A percentile compares a stretch with the other conserved stretches of the same genome.
These are phyloP conservation scores for Incumbomyces delicatus DNA, from an alignment of 2,329 filamentous ascomycete genomes.

Conservation along the genomic window DNA sequence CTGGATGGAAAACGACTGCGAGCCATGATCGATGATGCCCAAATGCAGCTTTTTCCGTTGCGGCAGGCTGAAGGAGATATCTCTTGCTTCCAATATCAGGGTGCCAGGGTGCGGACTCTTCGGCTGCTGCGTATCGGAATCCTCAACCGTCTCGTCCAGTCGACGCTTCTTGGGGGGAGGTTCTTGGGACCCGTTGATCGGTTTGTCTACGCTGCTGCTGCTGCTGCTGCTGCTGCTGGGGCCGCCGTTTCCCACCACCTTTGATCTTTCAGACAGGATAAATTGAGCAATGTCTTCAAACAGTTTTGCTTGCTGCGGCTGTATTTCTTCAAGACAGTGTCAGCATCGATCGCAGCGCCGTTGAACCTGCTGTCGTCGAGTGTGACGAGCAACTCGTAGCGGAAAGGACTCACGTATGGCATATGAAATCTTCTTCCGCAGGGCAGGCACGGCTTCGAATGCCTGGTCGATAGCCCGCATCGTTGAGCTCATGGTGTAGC, in stretches of 20 bases:
- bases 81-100: constrained; percentile 37
- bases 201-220: neutral
- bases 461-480: neutral
- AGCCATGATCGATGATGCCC: constrained; percentile 39
- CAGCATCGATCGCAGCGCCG: no score
- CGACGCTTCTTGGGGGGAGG: constrained; percentile 22
- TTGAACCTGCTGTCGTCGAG: no score
- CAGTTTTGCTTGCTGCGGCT: constrained; percentile 31
- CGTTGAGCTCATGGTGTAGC: neutral
- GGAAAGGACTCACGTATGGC: neutral
- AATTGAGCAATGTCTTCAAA: constrained; percentile 43
- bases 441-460: neutral
- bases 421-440: neutral
- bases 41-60: constrained; percentile 55
- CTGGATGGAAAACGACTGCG: constrained; percentile 31
- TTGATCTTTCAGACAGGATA: constrained; percentile 25
- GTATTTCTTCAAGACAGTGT: constrained; percentile 20
- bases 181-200: constrained; percentile 13
- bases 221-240: no score
- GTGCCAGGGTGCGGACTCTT: constrained; percentile 19
- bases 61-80: constrained; percentile 52
- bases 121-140: constrained; percentile 1
- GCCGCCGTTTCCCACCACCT: neutral
- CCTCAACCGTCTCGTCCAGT: constrained; percentile 9
- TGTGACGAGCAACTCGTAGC: neutral